These are phyloP conservation scores for Pythium rhizo-oryzae DNA, from an alignment of 352 stramenopile species.

Conservation along the genomic window DNA sequence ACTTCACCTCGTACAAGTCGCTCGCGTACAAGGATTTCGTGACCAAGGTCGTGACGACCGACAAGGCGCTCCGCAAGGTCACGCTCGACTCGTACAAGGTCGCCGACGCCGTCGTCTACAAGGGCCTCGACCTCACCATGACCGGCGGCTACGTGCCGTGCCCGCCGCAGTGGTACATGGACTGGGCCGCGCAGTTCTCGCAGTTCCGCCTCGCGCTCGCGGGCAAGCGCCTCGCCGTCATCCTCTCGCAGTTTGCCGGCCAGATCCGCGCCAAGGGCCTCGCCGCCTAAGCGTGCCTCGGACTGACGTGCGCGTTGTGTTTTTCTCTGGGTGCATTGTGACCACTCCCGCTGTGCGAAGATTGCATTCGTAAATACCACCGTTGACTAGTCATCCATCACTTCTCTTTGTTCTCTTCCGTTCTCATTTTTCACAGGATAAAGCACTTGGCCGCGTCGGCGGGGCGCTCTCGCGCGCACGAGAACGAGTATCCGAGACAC, in stretches of 20 bases:
- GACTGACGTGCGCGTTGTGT: background rate
- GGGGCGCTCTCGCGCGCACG: slow-evolving; percentile 25
- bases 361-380: background rate
- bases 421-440: background rate
- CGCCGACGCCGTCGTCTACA: slow-evolving; percentile 29
- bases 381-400: background rate
- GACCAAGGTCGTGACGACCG: slow-evolving; percentile 21
- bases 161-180: slow-evolving; percentile 29
- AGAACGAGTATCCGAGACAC: slow-evolving; percentile 52
- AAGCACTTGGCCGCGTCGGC: background rate
- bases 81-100: slow-evolving; percentile 37
- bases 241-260: slow-evolving; percentile 33
- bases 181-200: slow-evolving; percentile 25
- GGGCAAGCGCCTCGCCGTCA: slow-evolving; percentile 38
- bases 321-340: background rate
- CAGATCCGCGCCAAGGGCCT: slow-evolving; percentile 27
- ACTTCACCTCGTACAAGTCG: slow-evolving; percentile 25
- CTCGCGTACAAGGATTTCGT: slow-evolving; percentile 12
- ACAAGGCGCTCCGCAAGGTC: slow-evolving; percentile 23
- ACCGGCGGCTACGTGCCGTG: slow-evolving; percentile 35
- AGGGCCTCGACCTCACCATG: slow-evolving; percentile 28
- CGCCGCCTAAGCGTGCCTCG: slow-evolving; percentile 5
- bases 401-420: background rate
- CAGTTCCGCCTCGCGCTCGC: slow-evolving; percentile 30
- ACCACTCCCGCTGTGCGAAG: background rate